phyloP scores from a whole-genome alignment of 225 moss, liverwort and hornwort genomes.

The Lunularia cruciata region DNA sequence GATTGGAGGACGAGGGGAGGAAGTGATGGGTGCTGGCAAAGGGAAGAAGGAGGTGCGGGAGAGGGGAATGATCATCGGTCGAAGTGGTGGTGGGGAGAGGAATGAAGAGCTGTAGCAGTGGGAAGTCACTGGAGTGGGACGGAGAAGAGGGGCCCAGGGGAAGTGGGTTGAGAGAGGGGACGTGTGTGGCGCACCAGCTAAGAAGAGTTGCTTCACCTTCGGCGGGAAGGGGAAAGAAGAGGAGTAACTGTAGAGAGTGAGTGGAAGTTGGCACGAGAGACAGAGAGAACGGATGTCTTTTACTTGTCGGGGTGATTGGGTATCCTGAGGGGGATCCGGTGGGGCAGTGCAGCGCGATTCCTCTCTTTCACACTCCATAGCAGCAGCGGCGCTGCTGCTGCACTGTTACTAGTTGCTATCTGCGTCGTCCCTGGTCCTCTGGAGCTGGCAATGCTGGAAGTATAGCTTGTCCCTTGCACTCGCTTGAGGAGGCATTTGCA shows the following conservation, averaged over 20 bases:
- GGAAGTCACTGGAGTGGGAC: too few relatives aligned
- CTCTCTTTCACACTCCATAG: not conserved
- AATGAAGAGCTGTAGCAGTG: not conserved
- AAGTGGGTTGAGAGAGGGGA: not conserved
- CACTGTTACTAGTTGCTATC: too few relatives aligned
- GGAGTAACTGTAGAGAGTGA: not conserved
- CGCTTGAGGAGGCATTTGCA: not conserved
- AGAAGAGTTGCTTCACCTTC: slow-evolving; percentile 5
- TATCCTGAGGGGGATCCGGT: not conserved
- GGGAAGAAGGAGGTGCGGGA: not conserved
- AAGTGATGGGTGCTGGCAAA: too few relatives aligned
- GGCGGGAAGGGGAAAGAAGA: slow-evolving; percentile 7
- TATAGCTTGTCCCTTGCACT: not conserved
- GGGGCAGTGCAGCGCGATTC: slow-evolving; percentile 2
- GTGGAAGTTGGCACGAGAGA: not conserved
- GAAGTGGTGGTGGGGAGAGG: not conserved
- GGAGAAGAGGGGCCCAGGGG: not conserved
- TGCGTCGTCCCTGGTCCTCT: not conserved
- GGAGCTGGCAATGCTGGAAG: slow-evolving; percentile 1
- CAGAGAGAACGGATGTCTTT: not conserved
- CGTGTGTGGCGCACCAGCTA: not conserved
- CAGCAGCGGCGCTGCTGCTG: not conserved
- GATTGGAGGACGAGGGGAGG: too few relatives aligned
- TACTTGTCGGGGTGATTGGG: not conserved
- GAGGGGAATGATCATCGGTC: not conserved